These are phyloP conservation scores for Backusella psychrophila DNA, from an alignment of 192 early-diverging fungal genomes.

Conservation along the genomic window DNA sequence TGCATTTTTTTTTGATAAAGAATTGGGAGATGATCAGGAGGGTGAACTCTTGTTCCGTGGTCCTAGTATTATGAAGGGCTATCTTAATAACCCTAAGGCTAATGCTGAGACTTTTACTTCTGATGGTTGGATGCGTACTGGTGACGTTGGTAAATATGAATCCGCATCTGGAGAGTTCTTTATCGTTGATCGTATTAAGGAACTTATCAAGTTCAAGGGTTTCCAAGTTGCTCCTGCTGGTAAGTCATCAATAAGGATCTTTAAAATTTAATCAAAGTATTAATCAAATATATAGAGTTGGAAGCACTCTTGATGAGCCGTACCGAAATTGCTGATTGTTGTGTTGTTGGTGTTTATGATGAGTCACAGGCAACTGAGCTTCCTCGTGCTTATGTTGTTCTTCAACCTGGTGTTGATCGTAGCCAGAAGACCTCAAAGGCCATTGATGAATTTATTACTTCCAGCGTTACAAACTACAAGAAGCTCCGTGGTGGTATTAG, in stretches of 20 bases:
- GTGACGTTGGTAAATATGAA: slow-evolving; percentile 59
- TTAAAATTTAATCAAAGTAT: neutral
- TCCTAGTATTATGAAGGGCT: slow-evolving; percentile 51
- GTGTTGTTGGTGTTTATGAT: slow-evolving; percentile 45
- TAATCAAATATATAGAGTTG: slow-evolving; percentile 40
- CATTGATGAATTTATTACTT: slow-evolving; percentile 56
- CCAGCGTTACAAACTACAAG: slow-evolving; percentile 72
- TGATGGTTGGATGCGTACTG: slow-evolving; percentile 51
- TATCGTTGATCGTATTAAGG: slow-evolving; percentile 74
- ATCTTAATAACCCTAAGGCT: slow-evolving; percentile 46
- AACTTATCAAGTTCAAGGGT: slow-evolving; percentile 81
- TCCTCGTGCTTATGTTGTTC: slow-evolving; percentile 80
- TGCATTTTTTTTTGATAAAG: slow-evolving; percentile 13
- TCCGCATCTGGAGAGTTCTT: slow-evolving; percentile 53
- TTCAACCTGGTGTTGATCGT: slow-evolving; percentile 39
- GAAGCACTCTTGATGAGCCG: slow-evolving; percentile 61
- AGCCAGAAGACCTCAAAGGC: slow-evolving; percentile 40
- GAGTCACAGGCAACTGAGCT: slow-evolving; percentile 59
- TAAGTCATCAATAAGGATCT: neutral
- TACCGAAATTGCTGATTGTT: slow-evolving; percentile 46
- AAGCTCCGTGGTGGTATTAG: slow-evolving; percentile 76
- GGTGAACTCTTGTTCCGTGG: slow-evolving; percentile 49
- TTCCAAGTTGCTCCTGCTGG: slow-evolving; percentile 72
- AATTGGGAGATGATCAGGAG: slow-evolving; percentile 41
- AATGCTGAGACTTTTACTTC: slow-evolving; percentile 39